Percentiles rank a stretch among this genome's conserved stretches.
These are phyloP conservation scores for Pleurotus cornucopiae DNA, from an alignment of 768 basidiomycete genomes.

Conservation along the genomic window DNA sequence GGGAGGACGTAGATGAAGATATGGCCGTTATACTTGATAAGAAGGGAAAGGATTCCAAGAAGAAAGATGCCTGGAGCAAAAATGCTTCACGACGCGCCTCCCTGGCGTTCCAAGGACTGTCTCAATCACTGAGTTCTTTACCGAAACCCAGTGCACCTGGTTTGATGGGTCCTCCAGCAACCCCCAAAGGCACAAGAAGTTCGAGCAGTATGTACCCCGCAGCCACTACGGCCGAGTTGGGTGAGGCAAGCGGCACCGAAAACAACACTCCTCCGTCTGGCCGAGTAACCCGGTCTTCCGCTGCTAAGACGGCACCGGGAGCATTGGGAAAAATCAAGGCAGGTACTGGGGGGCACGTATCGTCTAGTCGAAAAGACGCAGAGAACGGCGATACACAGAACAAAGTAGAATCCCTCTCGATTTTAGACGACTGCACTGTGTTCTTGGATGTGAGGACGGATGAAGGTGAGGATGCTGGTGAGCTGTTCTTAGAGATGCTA, in stretches of 20 bases:
- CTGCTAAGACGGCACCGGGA: constrained; percentile 10
- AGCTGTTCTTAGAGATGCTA: constrained; percentile 81
- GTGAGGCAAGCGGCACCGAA: constrained; percentile 8
- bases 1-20: constrained; percentile 10
- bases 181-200: constrained; percentile 36
- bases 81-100: constrained; percentile 53
- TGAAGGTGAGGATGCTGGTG: constrained; percentile 76
- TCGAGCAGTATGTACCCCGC: constrained; percentile 33
- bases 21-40: constrained; percentile 19
- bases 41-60: constrained; percentile 28
- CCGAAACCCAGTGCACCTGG: constrained; percentile 35
- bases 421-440: constrained; percentile 70
- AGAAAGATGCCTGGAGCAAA: constrained; percentile 22
- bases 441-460: constrained; percentile 89
- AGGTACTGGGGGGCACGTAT: constrained; percentile 17
- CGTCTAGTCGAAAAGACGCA: constrained; percentile 16
- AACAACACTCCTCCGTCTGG: constrained; percentile 7
- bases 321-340: constrained; percentile 10
- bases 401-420: constrained; percentile 35
- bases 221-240: constrained; percentile 5
- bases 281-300: constrained; percentile 30
- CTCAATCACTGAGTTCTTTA: constrained; percentile 54
- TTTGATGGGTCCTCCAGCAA: constrained; percentile 45
- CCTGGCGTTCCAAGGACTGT: constrained; percentile 54
- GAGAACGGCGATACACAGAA: constrained; percentile 17